phyloP scores from a whole-genome alignment of 108 stramenopile genomes.

The Bacterosira constricta region DNA sequence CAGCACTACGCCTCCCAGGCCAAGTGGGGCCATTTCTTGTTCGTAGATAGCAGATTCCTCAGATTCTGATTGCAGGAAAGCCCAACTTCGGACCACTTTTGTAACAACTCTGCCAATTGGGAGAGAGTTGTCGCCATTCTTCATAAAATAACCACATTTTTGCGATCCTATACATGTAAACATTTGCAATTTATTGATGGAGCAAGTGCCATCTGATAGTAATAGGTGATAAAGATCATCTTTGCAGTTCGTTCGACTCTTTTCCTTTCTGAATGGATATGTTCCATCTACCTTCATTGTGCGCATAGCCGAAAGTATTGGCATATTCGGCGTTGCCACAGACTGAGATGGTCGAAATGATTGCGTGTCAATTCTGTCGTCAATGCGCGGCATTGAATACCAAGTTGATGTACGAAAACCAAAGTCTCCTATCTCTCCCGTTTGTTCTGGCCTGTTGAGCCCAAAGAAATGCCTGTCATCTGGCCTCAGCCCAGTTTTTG shows the following conservation, averaged over 20 bases:
- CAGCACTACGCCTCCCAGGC: conserved; percentile 6
- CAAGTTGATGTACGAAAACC: conserved; percentile 68
- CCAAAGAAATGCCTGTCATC: conserved; percentile 22
- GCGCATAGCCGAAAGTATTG: conserved; percentile 44
- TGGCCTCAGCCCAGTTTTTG: conserved; percentile 1
- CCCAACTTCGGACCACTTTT: conserved; percentile 65
- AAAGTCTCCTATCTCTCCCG: conserved; percentile 28
- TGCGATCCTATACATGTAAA: conserved; percentile 69
- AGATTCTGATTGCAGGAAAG: conserved; percentile 55
- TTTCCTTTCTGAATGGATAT: conserved; percentile 75
- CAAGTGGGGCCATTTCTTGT: background rate
- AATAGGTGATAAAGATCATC: conserved; percentile 72
- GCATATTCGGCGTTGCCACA: conserved; percentile 57
- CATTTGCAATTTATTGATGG: conserved; percentile 57
- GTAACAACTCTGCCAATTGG: conserved; percentile 57
- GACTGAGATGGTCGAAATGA: conserved; percentile 56
- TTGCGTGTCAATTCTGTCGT: conserved; percentile 23
- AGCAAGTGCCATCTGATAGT: conserved; percentile 45
- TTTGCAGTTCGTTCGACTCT: conserved; percentile 59
- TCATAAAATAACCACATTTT: conserved; percentile 68
- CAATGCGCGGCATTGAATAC: conserved; percentile 12
- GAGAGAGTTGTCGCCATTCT: conserved; percentile 30
- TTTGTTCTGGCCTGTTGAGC: conserved; percentile 12
- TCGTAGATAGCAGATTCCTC: conserved; percentile 17
- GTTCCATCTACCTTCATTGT: conserved; percentile 64